These are phyloP conservation scores for Globisporangium sylvaticum DNA, from an alignment of 352 stramenopile species.

Conservation along the genomic window DNA sequence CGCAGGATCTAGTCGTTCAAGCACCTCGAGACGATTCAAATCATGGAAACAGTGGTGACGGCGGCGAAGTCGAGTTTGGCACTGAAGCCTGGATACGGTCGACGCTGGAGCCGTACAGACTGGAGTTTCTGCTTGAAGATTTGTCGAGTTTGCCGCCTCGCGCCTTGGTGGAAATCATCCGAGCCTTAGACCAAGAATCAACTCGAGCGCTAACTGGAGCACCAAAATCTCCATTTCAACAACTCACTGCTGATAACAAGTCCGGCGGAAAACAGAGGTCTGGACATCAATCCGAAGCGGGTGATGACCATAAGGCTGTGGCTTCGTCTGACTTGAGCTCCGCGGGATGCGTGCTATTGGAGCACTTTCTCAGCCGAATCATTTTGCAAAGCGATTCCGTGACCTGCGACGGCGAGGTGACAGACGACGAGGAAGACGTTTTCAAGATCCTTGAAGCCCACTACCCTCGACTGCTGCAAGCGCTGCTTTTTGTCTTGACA, in stretches of 20 bases:
- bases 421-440: conserved; percentile 44
- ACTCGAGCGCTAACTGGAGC: conserved; percentile 28
- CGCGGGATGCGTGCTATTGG: conserved; percentile 57
- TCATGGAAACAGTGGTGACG: conserved; percentile 12
- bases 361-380: conserved; percentile 51
- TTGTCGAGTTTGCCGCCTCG: conserved; percentile 43
- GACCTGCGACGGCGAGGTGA: conserved; percentile 24
- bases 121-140: conserved; percentile 63
- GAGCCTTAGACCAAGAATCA: conserved; percentile 55
- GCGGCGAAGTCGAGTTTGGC: conserved; percentile 28
- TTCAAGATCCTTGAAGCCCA: conserved; percentile 44
- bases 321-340: conserved; percentile 3
- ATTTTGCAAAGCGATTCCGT: conserved; percentile 27
- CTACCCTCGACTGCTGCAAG: conserved; percentile 40
- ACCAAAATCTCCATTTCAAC: conserved; percentile 7
- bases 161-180: conserved; percentile 41
- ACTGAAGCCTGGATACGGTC: conserved; percentile 57
- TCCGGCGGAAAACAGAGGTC: conserved; percentile 19
- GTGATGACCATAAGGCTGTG: background rate
- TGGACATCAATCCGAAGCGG: background rate
- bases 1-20: conserved; percentile 47
- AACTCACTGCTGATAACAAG: background rate
- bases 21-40: background rate
- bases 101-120: conserved; percentile 60
- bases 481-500: conserved; percentile 41